Conservation (phyloP, 257 asterid genomes). For the Craterostigma plantagineum region DNA sequence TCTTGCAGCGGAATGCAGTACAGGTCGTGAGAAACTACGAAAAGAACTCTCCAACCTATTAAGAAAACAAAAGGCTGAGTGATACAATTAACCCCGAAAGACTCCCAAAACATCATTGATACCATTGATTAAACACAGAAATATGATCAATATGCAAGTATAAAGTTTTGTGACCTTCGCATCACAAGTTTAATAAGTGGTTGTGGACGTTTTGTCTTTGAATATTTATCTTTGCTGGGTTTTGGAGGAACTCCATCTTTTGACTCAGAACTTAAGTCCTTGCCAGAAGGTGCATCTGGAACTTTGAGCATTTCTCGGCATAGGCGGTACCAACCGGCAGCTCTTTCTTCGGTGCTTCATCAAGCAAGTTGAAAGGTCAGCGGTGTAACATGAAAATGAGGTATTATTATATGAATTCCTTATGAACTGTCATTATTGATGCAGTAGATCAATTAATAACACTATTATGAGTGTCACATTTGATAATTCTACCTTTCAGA, state of each 20-base stretch:
- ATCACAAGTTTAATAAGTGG: slow-evolving; percentile 94
- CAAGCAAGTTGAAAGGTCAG: slow-evolving; percentile 8
- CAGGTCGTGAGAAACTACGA: slow-evolving; percentile 93
- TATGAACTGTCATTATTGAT: too few relatives aligned
- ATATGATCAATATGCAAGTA: too few relatives aligned
- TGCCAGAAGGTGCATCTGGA: slow-evolving; percentile 75
- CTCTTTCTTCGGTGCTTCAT: slow-evolving; percentile 90
- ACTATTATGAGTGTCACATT: too few relatives aligned
- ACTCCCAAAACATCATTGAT: too few relatives aligned
- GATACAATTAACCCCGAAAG: not conserved
- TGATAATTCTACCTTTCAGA: slow-evolving; percentile 98
- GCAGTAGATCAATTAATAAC: too few relatives aligned
- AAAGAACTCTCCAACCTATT: slow-evolving; percentile 87
- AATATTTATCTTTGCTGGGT: slow-evolving; percentile 58
- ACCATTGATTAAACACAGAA: too few relatives aligned
- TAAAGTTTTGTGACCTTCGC: slow-evolving; percentile 98
- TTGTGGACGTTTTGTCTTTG: slow-evolving; percentile 78
- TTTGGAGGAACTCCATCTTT: slow-evolving; percentile 49
- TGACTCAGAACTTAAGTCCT: slow-evolving; percentile 45
- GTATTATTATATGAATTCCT: too few relatives aligned
- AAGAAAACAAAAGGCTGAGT: slow-evolving; percentile 3
- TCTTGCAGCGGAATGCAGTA: slow-evolving; percentile 89
- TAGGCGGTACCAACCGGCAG: slow-evolving; percentile 93
- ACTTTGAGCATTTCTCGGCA: slow-evolving; percentile 84
- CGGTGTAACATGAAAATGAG: not conserved